Conservation (phyloP, 768 basidiomycete species). For the Trametes villosa region DNA sequence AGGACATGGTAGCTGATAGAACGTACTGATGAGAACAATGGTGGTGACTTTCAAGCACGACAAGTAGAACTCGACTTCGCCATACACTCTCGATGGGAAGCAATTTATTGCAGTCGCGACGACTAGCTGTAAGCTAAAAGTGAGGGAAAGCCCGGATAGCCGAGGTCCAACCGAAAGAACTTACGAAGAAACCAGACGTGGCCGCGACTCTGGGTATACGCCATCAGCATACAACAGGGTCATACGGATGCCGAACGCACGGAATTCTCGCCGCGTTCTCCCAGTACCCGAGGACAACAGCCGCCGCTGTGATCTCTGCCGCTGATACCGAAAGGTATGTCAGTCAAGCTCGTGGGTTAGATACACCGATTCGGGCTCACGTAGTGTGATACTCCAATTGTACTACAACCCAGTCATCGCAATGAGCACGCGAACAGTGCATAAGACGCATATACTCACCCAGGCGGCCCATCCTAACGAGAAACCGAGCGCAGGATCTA, state of each 20-base stretch:
- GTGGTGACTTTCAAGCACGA: constrained; percentile 36
- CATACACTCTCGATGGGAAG: constrained; percentile 33
- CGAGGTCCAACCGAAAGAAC: constrained; percentile 32
- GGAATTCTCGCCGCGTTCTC: constrained; percentile 23
- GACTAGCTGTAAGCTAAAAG: constrained; percentile 30
- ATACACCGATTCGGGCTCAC: constrained; percentile 8
- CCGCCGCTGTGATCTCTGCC: constrained; percentile 57
- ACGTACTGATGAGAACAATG: constrained; percentile 36
- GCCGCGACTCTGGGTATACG: constrained; percentile 5
- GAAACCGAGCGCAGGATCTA: constrained; percentile 54
- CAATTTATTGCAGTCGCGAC: constrained; percentile 29
- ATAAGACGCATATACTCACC: constrained; percentile 22
- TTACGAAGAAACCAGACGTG: constrained; percentile 31
- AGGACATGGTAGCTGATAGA: constrained; percentile 28
- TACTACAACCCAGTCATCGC: constrained; percentile 30
- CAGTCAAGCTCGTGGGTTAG: not conserved
- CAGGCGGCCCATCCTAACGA: constrained; percentile 54
- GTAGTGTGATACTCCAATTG: constrained; percentile 36
- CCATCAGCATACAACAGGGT: not conserved
- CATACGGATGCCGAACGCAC: not conserved
- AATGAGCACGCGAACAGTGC: constrained; percentile 23
- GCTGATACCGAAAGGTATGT: constrained; percentile 35
- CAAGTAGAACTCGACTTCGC: constrained; percentile 38
- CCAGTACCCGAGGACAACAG: constrained; percentile 55
- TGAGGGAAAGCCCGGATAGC: not conserved